These are phyloP conservation scores for Pulveroboletus ravenelii DNA, from an alignment of 768 basidiomycete genomes.

Conservation along the genomic window DNA sequence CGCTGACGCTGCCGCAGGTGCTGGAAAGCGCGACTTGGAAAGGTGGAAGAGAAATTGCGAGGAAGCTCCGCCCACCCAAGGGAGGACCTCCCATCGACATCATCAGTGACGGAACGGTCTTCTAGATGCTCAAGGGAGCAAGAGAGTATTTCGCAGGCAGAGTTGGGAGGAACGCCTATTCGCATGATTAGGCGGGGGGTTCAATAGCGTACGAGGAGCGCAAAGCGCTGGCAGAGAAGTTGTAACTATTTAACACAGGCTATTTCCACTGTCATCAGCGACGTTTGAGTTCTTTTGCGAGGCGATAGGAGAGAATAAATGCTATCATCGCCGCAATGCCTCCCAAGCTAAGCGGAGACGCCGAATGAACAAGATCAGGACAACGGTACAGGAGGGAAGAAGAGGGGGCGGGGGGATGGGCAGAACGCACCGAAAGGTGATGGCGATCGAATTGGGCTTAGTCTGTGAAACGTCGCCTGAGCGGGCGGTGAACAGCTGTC, in stretches of 20 bases:
- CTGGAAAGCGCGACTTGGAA: constrained; percentile 97
- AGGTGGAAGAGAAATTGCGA: constrained; percentile 90
- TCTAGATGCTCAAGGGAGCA: constrained; percentile 33
- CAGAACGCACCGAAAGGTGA: constrained; percentile 64
- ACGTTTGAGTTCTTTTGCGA: constrained; percentile 50
- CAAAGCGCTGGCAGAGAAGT: background rate
- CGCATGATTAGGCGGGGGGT: too few relatives aligned
- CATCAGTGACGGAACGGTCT: constrained; percentile 79
- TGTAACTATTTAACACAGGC: background rate
- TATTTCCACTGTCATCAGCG: background rate
- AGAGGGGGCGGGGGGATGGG: background rate
- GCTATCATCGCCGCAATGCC: constrained; percentile 52
- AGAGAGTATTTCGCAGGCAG: too few relatives aligned
- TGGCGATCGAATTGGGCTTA: constrained; percentile 65
- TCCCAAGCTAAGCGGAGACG: constrained; percentile 41
- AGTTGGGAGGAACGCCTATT: too few relatives aligned
- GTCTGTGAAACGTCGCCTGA: constrained; percentile 5
- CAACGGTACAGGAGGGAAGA: background rate
- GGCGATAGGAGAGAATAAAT: constrained; percentile 49
- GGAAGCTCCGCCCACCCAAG: constrained; percentile 60
- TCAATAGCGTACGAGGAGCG: background rate
- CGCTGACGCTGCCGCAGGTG: constrained; percentile 79
- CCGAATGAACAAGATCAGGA: background rate
- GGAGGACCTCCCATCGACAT: constrained; percentile 87
- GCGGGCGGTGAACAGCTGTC: constrained; percentile 9